A percentile compares a stretch with the other conserved stretches of the same genome.
These are phyloP conservation scores for Cladophialophora exuberans DNA, from an alignment of 2,329 filamentous ascomycete genomes.

Conservation along the genomic window DNA sequence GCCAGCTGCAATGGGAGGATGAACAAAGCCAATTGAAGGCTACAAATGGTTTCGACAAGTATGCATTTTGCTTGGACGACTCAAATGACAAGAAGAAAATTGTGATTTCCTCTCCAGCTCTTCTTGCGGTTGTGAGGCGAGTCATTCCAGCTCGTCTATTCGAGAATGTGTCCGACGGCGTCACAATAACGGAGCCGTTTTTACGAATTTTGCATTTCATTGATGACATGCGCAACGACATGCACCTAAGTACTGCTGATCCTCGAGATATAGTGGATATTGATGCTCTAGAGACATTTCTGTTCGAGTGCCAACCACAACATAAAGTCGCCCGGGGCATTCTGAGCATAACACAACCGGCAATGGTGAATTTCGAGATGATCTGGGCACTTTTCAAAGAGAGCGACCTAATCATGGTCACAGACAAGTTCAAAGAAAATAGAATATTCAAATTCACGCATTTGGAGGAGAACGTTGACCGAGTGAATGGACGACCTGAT, in stretches of 20 bases:
- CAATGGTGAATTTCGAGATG: slow-evolving; percentile 5
- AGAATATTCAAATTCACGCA: slow-evolving; percentile 13
- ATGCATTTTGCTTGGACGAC: slow-evolving; percentile 8
- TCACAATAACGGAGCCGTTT: neutral
- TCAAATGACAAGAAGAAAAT: slow-evolving; percentile 2
- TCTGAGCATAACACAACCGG: neutral
- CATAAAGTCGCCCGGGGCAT: neutral
- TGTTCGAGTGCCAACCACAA: too few relatives aligned
- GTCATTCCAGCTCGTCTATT: neutral
- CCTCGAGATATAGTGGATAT: neutral
- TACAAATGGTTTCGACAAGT: neutral
- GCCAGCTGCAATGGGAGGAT: slow-evolving; percentile 12
- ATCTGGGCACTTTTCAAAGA: slow-evolving; percentile 11
- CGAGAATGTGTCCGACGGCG: neutral
- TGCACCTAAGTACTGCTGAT: neutral
- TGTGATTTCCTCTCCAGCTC: neutral
- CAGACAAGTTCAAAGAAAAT: slow-evolving; percentile 11
- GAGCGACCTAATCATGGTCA: slow-evolving; percentile 4
- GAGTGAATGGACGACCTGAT: neutral
- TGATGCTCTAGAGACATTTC: neutral
- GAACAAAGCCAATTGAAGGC: slow-evolving; percentile 4
- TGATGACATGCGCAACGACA: neutral
- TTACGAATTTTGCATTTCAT: neutral
- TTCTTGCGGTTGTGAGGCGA: neutral
- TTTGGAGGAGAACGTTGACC: slow-evolving; percentile 1